These are phyloP conservation scores for Coccinonectria pachysandricola DNA, from an alignment of 2,329 filamentous ascomycete genomes.

Conservation along the genomic window DNA sequence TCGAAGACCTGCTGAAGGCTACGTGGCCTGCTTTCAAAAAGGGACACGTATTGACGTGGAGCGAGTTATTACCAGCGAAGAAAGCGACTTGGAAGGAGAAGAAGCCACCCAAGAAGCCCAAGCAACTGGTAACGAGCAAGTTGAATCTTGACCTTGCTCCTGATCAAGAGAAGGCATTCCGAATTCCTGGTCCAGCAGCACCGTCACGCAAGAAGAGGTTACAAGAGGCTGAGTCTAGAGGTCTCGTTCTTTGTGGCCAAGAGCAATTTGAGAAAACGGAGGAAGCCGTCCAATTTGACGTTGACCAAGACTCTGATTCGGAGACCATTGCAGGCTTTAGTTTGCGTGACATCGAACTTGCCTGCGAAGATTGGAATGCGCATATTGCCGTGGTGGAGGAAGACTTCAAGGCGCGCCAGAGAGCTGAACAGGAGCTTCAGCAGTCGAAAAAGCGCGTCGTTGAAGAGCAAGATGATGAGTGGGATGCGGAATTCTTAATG, in stretches of 20 bases:
- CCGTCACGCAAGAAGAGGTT: constrained; percentile 45
- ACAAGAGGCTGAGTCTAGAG: constrained; percentile 38
- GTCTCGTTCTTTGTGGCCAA: constrained; percentile 35
- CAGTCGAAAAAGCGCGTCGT: constrained; percentile 22
- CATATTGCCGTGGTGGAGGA: constrained; percentile 41
- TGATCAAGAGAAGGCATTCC: constrained; percentile 81
- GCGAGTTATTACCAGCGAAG: constrained; percentile 73
- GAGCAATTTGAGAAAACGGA: constrained; percentile 27
- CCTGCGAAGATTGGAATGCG: constrained; percentile 78
- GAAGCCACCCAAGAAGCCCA: constrained; percentile 66
- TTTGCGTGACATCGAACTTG: constrained; percentile 70
- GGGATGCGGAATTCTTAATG: constrained; percentile 50
- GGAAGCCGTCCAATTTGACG: constrained; percentile 31
- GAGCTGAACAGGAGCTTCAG: constrained; percentile 22
- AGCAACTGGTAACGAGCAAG: constrained; percentile 76
- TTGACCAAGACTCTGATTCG: constrained; percentile 42
- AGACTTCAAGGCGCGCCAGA: constrained; percentile 23
- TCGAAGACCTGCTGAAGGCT: constrained; percentile 65
- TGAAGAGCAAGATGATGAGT: constrained; percentile 46
- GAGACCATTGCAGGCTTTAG: constrained; percentile 66
- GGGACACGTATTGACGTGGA: constrained; percentile 66
- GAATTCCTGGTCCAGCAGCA: constrained; percentile 53
- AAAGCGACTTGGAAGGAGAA: constrained; percentile 70
- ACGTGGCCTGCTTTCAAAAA: constrained; percentile 74
- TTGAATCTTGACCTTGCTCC: constrained; percentile 74